Conservation (phyloP, 208 protist species). For the Tetramitus jugosus region DNA sequence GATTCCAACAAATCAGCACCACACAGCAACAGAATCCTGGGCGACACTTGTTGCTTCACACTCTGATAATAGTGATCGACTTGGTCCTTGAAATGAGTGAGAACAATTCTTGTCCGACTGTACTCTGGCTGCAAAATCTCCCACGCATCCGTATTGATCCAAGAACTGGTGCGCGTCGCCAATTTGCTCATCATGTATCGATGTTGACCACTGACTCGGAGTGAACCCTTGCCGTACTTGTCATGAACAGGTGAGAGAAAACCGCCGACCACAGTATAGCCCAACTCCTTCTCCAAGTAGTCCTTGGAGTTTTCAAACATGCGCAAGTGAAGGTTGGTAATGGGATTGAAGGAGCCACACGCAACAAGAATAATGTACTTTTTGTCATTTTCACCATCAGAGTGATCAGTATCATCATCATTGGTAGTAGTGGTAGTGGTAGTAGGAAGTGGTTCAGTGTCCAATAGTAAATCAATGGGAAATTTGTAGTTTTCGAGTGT, state of each 20-base stretch:
- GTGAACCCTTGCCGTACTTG: neutral
- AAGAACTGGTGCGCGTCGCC: neutral
- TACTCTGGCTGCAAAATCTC: slow-evolving; percentile 7
- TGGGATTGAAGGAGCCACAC: slow-evolving; percentile 8
- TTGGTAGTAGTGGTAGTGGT: too few species aligned
- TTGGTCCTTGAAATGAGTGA: neutral
- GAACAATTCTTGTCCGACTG: neutral
- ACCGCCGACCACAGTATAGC: neutral
- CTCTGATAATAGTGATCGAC: neutral
- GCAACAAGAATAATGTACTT: neutral
- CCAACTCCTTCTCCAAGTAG: neutral
- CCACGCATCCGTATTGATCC: neutral
- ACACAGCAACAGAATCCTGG: slow-evolving; percentile 17
- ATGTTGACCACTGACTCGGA: neutral
- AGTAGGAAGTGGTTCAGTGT: too few species aligned
- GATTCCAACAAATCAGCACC: slow-evolving; percentile 22
- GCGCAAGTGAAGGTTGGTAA: neutral
- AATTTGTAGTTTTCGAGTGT: too few species aligned
- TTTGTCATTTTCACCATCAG: neutral
- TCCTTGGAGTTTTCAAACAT: slow-evolving; percentile 15
- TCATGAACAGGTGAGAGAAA: slow-evolving; percentile 19
- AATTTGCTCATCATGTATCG: neutral
- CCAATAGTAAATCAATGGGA: too few species aligned
- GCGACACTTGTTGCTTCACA: too few species aligned
- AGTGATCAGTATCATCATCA: too few species aligned